These are phyloP conservation scores for Penicillium freii DNA, from an alignment of 2,329 filamentous ascomycete genomes.

Conservation along the genomic window DNA sequence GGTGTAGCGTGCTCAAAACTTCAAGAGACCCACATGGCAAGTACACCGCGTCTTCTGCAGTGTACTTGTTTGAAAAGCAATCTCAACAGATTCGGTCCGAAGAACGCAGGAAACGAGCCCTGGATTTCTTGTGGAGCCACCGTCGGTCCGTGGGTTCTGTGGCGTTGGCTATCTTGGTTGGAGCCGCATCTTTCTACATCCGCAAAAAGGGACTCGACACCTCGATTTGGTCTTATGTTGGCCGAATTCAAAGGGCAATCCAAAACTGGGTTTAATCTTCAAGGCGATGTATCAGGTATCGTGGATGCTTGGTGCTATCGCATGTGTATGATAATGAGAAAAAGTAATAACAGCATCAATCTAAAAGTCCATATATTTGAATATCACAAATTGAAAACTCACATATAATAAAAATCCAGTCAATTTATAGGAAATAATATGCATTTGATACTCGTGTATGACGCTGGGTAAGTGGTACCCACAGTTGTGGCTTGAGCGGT, in stretches of 20 bases:
- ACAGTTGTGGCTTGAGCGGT: conserved; percentile 31
- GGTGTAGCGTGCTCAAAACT: conserved; percentile 80
- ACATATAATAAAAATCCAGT: not conserved
- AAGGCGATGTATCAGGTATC: not conserved
- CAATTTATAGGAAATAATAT: not conserved
- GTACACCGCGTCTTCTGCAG: conserved; percentile 65
- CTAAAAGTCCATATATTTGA: not conserved
- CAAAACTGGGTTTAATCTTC: conserved; percentile 14
- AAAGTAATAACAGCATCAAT: not conserved
- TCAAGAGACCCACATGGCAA: conserved; percentile 56
- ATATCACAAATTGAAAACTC: not conserved
- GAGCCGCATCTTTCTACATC: conserved; percentile 66
- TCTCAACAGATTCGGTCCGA: conserved; percentile 67
- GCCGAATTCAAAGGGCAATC: conserved; percentile 27
- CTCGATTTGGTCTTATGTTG: conserved; percentile 35
- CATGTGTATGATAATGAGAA: conserved; percentile 10
- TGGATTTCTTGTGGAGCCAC: conserved; percentile 61
- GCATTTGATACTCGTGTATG: not conserved
- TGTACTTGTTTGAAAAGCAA: conserved; percentile 67
- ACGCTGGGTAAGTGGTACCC: conserved; percentile 3
- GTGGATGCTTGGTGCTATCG: not conserved
- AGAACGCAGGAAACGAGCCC: conserved; percentile 56
- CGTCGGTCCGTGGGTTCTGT: conserved; percentile 62
- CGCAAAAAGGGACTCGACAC: conserved; percentile 47
- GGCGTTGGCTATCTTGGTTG: conserved; percentile 65